Evolutionary conservation across 768 basidiomycete genomes (phyloP), one percentile per base, ranked within the genome.

Genomic region (Termitomyces sp.): DNA sequence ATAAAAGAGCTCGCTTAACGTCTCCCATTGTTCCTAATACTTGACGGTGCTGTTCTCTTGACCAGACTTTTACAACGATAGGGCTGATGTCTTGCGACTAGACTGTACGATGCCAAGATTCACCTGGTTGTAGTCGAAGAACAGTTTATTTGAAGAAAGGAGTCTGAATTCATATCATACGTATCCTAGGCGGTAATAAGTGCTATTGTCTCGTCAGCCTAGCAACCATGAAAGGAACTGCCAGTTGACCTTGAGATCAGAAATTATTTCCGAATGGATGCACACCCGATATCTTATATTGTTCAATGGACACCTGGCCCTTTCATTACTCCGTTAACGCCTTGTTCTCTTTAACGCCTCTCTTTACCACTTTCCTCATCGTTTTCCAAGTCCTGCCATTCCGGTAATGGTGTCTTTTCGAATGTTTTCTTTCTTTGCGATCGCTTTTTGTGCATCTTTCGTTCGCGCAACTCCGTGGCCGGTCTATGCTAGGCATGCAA

Each of bases 381-480:
- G 55, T 48, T 48, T 53, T 58, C 34, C 43, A 16, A 21, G 25
- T 52, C 16, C 39, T 50, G 58, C 59, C 60, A 48, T 66, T 66
- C 66, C 61, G 66, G 64, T 37, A 67, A 72, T 72, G 70, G 67
- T 66, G 45, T 59, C 60, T 35, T 64, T 66, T 30, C 62, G 59
- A 55, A 63, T 70, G 51, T 49, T 67, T 59, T 56, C 68, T 28
- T 56, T 70, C 35, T 23, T 71, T 49, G 41, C 70, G n/a, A 57
- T 68, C 40, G 56, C 63, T 40, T 46, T 69, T 12, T 65, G 60
- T 46, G 63, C 60, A 28, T 60, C 67, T 16, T 43, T 60, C 21
- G 63, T 64, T 41, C 49, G 41, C 0, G 72, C 72, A 34, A 70
- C 69, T 8, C 73, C 72, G 3, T 72, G 66, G 67, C 71, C 71